Conservation (phyloP, 768 basidiomycete species). For the Lentinula lateritia region DNA sequence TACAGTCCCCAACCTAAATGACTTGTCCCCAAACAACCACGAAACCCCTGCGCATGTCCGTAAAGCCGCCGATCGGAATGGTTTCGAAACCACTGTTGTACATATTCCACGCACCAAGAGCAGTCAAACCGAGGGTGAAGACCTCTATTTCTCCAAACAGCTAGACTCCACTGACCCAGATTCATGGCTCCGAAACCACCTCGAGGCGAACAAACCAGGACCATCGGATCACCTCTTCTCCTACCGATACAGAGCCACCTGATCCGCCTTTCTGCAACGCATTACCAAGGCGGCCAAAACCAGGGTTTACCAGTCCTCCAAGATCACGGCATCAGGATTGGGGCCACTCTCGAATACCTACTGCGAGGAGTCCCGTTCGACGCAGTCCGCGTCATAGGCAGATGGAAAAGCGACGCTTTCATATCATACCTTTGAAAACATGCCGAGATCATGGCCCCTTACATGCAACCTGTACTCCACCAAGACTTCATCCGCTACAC, state of each 20-base stretch:
- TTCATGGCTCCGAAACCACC: conserved; percentile 19
- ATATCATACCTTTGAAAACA: conserved; percentile 14
- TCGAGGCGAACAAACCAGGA: conserved; percentile 20
- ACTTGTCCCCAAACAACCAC: conserved; percentile 23
- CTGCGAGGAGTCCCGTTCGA: conserved; percentile 17
- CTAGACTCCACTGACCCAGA: conserved; percentile 18
- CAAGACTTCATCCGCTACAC: conserved; percentile 6
- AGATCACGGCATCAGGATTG: conserved; percentile 21
- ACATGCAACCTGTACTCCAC: conserved; percentile 11
- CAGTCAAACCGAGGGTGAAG: conserved; percentile 17
- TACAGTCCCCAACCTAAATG: conserved; percentile 22
- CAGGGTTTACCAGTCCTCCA: conserved; percentile 9
- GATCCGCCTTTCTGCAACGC: conserved; percentile 10
- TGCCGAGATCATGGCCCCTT: conserved; percentile 15
- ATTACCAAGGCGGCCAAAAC: conserved; percentile 5
- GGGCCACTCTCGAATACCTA: conserved; percentile 18
- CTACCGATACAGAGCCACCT: conserved; percentile 10
- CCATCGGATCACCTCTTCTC: conserved; percentile 23
- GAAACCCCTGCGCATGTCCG: conserved; percentile 22
- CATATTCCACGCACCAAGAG: conserved; percentile 23
- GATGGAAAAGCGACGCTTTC: conserved; percentile 19
- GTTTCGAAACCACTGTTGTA: conserved; percentile 18
- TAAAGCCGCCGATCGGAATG: conserved; percentile 15
- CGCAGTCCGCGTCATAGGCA: conserved; percentile 15
- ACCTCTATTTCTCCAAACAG: conserved; percentile 26